Percentiles rank a stretch among this genome's conserved stretches.
phyloP scores from a whole-genome alignment of 2,329 filamentous ascomycete genomes.

The Fusarium cyanostomum region DNA sequence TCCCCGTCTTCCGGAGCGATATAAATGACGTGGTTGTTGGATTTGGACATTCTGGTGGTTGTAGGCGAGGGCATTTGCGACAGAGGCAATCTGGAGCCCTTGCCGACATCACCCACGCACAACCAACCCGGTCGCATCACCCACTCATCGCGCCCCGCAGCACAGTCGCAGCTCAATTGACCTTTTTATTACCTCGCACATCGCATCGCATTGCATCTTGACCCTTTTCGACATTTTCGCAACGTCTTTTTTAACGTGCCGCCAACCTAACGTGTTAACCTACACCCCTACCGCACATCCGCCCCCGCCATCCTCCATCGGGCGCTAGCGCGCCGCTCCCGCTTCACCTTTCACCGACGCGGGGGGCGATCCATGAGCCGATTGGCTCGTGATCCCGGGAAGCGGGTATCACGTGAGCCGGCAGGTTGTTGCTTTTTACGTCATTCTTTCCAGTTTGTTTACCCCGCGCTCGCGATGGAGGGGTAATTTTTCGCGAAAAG shows the following conservation, averaged over 20 bases:
- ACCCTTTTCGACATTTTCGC: background rate
- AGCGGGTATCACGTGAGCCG: slow-evolving; percentile 10
- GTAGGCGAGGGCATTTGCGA: slow-evolving; percentile 21
- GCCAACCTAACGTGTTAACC: slow-evolving; percentile 15
- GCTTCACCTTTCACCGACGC: slow-evolving; percentile 31
- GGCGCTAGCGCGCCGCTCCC: slow-evolving; percentile 37
- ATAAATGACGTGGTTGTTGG: background rate
- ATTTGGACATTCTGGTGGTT: background rate
- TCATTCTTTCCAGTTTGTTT: slow-evolving; percentile 32
- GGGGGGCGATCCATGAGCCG: slow-evolving; percentile 23
- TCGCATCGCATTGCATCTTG: background rate
- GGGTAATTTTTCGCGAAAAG: slow-evolving; percentile 22
- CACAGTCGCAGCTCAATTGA: background rate
- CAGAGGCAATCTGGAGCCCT: slow-evolving; percentile 5
- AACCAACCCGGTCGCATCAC: background rate
- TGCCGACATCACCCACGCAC: background rate
- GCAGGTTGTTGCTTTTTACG: slow-evolving; percentile 27
- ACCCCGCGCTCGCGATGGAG: slow-evolving; percentile 34
- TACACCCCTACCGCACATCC: slow-evolving; percentile 34
- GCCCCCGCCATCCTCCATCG: slow-evolving; percentile 20
- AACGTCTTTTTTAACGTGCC: background rate
- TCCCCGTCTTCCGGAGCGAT: background rate
- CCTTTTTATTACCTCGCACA: background rate
- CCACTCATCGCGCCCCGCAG: background rate
- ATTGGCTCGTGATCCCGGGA: slow-evolving; percentile 18